phyloP scores from a whole-genome alignment of 2,329 filamentous ascomycete genomes.

The Chaetomiaceae sp. region DNA sequence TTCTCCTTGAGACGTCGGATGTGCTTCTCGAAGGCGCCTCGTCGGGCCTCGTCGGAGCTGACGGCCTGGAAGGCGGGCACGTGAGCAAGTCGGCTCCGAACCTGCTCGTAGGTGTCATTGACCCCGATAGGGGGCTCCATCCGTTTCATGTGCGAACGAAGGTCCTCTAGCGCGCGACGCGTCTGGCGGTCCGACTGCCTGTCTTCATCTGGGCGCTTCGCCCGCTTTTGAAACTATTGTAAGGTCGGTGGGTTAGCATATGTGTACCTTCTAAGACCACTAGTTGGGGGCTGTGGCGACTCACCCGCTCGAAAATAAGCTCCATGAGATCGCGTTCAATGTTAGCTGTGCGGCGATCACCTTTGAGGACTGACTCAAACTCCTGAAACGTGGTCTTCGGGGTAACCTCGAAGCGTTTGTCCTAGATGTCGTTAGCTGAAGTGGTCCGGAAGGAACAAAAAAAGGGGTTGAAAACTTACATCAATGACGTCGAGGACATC shows the following conservation, averaged over 20 bases:
- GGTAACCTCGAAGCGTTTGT: constrained; percentile 87
- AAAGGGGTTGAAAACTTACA: constrained; percentile 48
- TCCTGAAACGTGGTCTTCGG: constrained; percentile 83
- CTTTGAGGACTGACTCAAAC: constrained; percentile 75
- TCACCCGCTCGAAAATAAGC: constrained; percentile 77
- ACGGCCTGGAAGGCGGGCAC: constrained; percentile 81
- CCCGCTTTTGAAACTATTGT: constrained; percentile 69
- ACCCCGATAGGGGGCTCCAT: constrained; percentile 76
- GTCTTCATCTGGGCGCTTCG: constrained; percentile 78
- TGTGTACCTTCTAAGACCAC: background rate
- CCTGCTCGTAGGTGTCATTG: constrained; percentile 83
- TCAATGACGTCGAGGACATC: constrained; percentile 84
- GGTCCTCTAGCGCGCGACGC: constrained; percentile 75
- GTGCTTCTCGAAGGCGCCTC: constrained; percentile 84
- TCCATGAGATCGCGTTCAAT: constrained; percentile 75
- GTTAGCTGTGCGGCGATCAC: constrained; percentile 82
- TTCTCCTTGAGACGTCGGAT: constrained; percentile 88
- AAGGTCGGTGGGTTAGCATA: constrained; percentile 19
- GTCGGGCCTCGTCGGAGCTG: constrained; percentile 75
- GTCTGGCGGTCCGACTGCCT: constrained; percentile 81
- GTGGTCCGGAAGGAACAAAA: too few species aligned
- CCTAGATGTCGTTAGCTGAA: constrained; percentile 45
- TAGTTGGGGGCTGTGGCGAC: constrained; percentile 26
- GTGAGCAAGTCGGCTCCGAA: constrained; percentile 73
- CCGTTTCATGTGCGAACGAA: constrained; percentile 83